phyloP scores from a whole-genome alignment of 805 yeast genomes.

The Kluyveromyces lactis region DNA sequence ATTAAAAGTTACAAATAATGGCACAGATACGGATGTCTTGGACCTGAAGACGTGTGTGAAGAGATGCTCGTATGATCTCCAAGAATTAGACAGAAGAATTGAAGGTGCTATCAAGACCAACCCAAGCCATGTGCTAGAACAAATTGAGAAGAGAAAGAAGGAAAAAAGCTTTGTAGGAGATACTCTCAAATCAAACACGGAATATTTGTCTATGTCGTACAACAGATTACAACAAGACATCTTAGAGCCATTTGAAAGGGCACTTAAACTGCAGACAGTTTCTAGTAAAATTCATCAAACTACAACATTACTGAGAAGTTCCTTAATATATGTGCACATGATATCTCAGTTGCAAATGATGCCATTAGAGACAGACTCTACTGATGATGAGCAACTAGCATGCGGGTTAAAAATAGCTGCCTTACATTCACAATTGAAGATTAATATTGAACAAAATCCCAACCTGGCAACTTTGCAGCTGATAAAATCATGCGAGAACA shows the following conservation, averaged over 20 bases:
- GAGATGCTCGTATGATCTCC: constrained; percentile 21
- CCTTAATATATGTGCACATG: constrained; percentile 22
- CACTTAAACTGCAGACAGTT: constrained; percentile 23
- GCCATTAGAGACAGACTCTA: background rate
- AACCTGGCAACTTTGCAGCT: constrained; percentile 21
- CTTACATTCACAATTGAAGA: constrained; percentile 20
- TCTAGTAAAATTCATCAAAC: constrained; percentile 28
- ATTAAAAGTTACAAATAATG: constrained; percentile 17
- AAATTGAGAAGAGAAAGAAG: constrained; percentile 14
- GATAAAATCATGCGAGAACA: constrained; percentile 18
- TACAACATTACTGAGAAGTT: constrained; percentile 23
- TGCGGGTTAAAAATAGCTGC: constrained; percentile 16
- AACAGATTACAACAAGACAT: constrained; percentile 25
- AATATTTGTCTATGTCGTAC: constrained; percentile 24
- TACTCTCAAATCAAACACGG: constrained; percentile 18
- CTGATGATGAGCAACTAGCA: constrained; percentile 1
- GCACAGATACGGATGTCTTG: constrained; percentile 10
- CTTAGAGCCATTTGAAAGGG: constrained; percentile 22
- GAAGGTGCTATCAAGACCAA: constrained; percentile 16
- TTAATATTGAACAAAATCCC: constrained; percentile 18
- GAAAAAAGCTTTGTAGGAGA: constrained; percentile 10
- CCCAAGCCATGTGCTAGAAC: constrained; percentile 18
- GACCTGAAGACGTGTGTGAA: constrained; percentile 26
- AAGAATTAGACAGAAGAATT: constrained; percentile 20
- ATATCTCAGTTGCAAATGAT: constrained; percentile 16